These are phyloP conservation scores for Plectosphaerella plurivora DNA, from an alignment of 2,329 filamentous ascomycete species.

Conservation along the genomic window DNA sequence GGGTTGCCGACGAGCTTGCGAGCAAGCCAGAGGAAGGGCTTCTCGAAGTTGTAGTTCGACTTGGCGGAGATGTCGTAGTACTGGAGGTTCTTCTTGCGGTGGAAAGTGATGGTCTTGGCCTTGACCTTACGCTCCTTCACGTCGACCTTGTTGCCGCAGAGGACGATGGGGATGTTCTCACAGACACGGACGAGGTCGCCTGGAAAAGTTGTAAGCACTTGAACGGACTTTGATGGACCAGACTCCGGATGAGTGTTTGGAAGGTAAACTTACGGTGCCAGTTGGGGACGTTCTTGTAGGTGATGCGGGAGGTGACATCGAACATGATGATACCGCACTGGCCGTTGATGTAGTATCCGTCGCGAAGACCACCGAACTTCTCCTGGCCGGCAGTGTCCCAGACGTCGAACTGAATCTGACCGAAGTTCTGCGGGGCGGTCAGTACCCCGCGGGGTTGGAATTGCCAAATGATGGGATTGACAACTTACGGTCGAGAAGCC, in stretches of 20 bases:
- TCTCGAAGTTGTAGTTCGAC: conserved; percentile 99
- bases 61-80: conserved; percentile 99
- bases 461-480: conserved; percentile 10
- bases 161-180: conserved; percentile 98
- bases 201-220: conserved; percentile 27
- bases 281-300: conserved; percentile 99
- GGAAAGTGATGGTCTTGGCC: conserved; percentile 99
- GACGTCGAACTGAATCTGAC: conserved; percentile 96
- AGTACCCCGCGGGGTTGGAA: neutral
- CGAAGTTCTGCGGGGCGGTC: conserved; percentile 67
- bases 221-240: too few relatives aligned
- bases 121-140: conserved; percentile 99
- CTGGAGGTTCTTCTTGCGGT: conserved; percentile 99
- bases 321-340: conserved; percentile 99
- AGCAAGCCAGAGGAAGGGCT: conserved; percentile 99
- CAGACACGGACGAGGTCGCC: conserved; percentile 98
- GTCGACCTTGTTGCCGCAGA: conserved; percentile 99
- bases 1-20: conserved; percentile 97
- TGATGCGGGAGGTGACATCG: conserved; percentile 98
- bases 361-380: conserved; percentile 98
- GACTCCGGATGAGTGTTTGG: neutral
- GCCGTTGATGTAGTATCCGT: conserved; percentile 99
- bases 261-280: conserved; percentile 82
- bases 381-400: conserved; percentile 99
- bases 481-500: conserved; percentile 90